Evolutionary conservation across 495 filamentous ascomycete genomes (phyloP).

Genomic region (Recurvomyces mirabilis): DNA sequence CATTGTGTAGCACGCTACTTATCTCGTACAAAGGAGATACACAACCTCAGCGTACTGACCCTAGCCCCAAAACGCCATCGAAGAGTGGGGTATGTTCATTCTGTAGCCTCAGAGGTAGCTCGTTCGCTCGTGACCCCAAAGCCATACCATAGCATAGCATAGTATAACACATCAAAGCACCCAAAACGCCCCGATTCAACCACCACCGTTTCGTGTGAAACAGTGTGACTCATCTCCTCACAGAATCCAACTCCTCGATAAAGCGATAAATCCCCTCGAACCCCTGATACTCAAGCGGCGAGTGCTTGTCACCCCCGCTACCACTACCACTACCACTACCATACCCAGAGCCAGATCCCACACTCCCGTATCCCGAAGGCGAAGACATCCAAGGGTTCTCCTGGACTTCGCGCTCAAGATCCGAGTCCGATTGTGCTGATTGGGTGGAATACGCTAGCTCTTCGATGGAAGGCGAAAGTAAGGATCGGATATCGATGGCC

Average conservation of each 20-base stretch:
- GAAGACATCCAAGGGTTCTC: conserved; percentile 41
- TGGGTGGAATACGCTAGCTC: conserved; percentile 24
- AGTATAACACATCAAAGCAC: no score
- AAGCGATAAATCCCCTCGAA: conserved; percentile 80
- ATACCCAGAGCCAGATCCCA: conserved; percentile 40
- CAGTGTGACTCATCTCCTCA: conserved; percentile 34
- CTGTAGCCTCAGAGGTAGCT: no score
- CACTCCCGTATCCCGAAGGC: conserved; percentile 41
- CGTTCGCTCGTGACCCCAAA: no score
- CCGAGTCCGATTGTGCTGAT: conserved; percentile 28
- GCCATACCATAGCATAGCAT: no score
- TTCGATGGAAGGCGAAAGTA: conserved; percentile 39
- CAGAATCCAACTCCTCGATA: conserved; percentile 70
- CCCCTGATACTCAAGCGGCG: conserved; percentile 56
- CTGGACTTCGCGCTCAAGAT: conserved; percentile 36
- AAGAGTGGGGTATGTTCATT: no score
- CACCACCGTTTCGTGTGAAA: no score
- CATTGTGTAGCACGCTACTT: no score
- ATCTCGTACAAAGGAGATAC: no score
- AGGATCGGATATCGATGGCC: conserved; percentile 25
- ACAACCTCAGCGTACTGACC: no score
- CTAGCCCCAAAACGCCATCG: no score
- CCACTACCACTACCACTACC: conserved; percentile 21
- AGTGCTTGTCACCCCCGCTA: conserved; percentile 35
- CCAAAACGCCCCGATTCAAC: no score